A percentile compares a stretch with the other conserved stretches of the same genome.
phyloP scores from a whole-genome alignment of 805 yeast species.

The Metschnikowia orientalis region DNA sequence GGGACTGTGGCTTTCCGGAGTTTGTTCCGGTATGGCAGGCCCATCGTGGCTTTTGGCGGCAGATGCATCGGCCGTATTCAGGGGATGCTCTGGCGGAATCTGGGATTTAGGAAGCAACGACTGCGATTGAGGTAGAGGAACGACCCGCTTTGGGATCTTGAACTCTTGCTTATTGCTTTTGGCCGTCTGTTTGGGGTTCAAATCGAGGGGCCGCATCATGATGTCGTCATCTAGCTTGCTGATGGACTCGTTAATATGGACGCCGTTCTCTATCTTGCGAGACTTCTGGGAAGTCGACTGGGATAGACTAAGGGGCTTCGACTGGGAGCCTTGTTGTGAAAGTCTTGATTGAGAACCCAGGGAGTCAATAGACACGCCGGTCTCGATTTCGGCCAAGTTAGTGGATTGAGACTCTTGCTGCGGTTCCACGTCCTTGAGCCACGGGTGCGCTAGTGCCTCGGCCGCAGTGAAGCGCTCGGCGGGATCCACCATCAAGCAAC shows the following conservation, averaged over 20 bases:
- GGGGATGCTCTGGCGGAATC: too few relatives aligned
- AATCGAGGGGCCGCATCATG: constrained; percentile 40
- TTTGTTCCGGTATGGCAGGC: neutral
- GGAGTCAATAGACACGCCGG: neutral
- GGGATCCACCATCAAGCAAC: constrained; percentile 76
- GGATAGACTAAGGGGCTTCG: constrained; percentile 51
- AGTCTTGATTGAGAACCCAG: neutral
- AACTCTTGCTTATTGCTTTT: constrained; percentile 29
- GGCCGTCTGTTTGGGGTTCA: constrained; percentile 16
- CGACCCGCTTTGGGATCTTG: constrained; percentile 41
- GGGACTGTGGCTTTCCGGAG: neutral
- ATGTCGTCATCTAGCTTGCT: constrained; percentile 41
- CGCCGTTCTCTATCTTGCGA: constrained; percentile 38
- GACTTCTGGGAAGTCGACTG: constrained; percentile 69
- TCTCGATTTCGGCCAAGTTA: neutral
- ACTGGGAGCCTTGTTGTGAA: constrained; percentile 14
- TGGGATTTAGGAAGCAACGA: constrained; percentile 11
- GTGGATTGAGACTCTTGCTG: constrained; percentile 16
- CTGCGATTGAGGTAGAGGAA: constrained; percentile 41
- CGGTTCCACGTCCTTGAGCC: constrained; percentile 52
- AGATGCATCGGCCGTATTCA: neutral
- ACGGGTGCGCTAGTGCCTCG: constrained; percentile 72
- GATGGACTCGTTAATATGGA: constrained; percentile 31
- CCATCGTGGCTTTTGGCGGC: neutral
- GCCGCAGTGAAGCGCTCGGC: constrained; percentile 65